Evolutionary conservation across 345 rosid genomes (phyloP).

Genomic region (Xanthoceras sorbifolium): DNA sequence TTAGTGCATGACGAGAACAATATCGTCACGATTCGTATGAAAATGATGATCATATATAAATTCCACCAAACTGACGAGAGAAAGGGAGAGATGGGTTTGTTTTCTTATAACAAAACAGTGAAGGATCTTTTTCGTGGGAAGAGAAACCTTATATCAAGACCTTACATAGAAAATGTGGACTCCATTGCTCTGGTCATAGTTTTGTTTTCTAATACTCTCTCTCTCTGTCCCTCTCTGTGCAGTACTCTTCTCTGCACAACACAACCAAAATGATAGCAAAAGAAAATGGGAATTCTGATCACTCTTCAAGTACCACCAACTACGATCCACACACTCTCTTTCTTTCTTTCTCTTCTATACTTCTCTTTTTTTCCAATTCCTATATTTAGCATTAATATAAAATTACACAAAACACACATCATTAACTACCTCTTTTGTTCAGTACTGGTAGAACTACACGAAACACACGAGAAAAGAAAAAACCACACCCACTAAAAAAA

Average conservation of each 20-base stretch:
- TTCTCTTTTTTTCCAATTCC: background rate
- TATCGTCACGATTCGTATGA: constrained; percentile 18
- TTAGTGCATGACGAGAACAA: constrained; percentile 22
- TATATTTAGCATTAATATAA: constrained; percentile 6
- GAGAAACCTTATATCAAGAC: constrained; percentile 51
- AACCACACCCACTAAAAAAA: background rate
- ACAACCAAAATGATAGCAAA: background rate
- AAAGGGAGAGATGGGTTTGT: constrained; percentile 13
- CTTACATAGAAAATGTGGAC: constrained; percentile 29
- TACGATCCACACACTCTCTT: background rate
- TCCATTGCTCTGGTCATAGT: constrained; percentile 12
- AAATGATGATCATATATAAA: constrained; percentile 7
- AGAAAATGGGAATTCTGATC: constrained; percentile 4
- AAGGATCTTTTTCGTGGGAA: constrained; percentile 57
- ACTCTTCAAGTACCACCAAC: constrained; percentile 12
- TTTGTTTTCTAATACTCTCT: constrained; percentile 8
- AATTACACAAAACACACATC: constrained; percentile 19
- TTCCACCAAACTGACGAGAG: constrained; percentile 26
- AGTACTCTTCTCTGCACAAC: constrained; percentile 10
- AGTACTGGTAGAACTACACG: constrained; percentile 25
- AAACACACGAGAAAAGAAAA: constrained; percentile 26
- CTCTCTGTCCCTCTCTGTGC: background rate
- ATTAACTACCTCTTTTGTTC: constrained; percentile 13
- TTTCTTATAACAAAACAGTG: constrained; percentile 18
- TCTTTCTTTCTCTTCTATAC: background rate